Base-by-base conservation (phyloP, 306 rosid species). In the Vigna angularis region DNA sequence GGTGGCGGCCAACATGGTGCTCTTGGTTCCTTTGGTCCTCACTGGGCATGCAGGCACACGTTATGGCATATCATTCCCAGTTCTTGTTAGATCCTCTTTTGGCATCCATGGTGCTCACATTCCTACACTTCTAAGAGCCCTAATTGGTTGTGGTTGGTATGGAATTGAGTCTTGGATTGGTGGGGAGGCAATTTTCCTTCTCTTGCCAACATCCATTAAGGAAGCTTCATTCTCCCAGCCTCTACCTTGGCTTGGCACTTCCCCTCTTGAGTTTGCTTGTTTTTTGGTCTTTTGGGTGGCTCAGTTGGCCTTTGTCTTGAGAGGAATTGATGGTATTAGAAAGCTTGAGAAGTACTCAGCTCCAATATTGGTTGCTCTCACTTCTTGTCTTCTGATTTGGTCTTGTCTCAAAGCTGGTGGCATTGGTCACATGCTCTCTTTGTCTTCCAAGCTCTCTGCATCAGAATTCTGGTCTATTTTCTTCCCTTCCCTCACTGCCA, bases 101-200 rank as follows among this genome's bases (percentile, higher is more conserved):
- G 98, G 98, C 0, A 86, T 94, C 30, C 87, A 79, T 4, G 98
- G 98, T 58, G 91, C 98, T 61, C 98, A 94, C 30, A 50, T 94
- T 18, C 97, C 97, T 4, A 90, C 97, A 3, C 92, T 94, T 3
- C 79, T 94, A 1, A 82, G 98, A 30, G 97, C 97, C 13, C 47
- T 92, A 0, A 85, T 94, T 47, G 98, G 97, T n/a, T 92, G 98
- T 79, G 98, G 98, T 64, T 94, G 98, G 97, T 94, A 92, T 59
- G 98, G 98, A 2, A 94, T 94, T 71, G 98, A 94, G 74, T 88
- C 97, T 1, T 92, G 98, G 98, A 94, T 94, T 7, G 95, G 97
- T 15, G 97, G 98, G 0, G 95, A 92, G n/a, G 96, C 97, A 0
- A 92, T 94, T 26, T 94, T 84, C 71, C 85, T 94, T 55, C 91